Percentiles rank a stretch among this genome's conserved stretches.
Evolutionary conservation across 2,329 filamentous ascomycete species (phyloP).

Genomic region (Aureobasidium pullulans): DNA sequence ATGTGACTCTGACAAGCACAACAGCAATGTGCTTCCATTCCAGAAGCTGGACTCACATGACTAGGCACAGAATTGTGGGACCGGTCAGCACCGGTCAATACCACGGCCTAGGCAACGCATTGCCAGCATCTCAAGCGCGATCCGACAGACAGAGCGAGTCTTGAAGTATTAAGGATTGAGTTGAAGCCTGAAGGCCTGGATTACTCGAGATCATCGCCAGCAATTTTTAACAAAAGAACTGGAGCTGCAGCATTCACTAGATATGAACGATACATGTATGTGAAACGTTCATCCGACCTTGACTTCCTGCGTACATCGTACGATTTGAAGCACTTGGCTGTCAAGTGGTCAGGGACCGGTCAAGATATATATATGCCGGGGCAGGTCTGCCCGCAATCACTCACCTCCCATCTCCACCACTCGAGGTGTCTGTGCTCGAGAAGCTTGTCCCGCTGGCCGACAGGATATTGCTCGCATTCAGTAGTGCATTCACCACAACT

Average conservation of each 20-base stretch:
- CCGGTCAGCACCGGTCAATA: background rate
- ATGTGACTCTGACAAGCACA: constrained; percentile 1
- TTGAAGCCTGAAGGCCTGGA: too few species aligned
- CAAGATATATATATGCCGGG: background rate
- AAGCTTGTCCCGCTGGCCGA: too few species aligned
- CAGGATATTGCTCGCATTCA: too few species aligned
- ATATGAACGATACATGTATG: too few species aligned
- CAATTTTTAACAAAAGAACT: too few species aligned
- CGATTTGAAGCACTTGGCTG: background rate
- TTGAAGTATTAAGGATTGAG: too few species aligned
- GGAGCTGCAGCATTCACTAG: too few species aligned
- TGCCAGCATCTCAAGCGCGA: background rate
- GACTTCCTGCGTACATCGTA: background rate
- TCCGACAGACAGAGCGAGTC: background rate
- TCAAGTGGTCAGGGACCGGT: background rate
- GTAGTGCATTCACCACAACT: background rate
- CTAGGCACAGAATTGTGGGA: background rate
- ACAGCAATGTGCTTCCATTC: constrained; percentile 2
- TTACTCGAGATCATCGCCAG: too few species aligned
- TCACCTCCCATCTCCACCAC: background rate
- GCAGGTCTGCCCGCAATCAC: background rate
- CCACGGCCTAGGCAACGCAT: background rate
- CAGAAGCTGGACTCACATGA: constrained; percentile 4
- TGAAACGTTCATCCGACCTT: too few species aligned
- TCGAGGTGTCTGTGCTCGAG: too few species aligned